Evolutionary conservation across 2,329 filamentous ascomycete species (phyloP), one percentile per base, ranked within the genome.

Genomic region (Colletotrichum viniferum): DNA sequence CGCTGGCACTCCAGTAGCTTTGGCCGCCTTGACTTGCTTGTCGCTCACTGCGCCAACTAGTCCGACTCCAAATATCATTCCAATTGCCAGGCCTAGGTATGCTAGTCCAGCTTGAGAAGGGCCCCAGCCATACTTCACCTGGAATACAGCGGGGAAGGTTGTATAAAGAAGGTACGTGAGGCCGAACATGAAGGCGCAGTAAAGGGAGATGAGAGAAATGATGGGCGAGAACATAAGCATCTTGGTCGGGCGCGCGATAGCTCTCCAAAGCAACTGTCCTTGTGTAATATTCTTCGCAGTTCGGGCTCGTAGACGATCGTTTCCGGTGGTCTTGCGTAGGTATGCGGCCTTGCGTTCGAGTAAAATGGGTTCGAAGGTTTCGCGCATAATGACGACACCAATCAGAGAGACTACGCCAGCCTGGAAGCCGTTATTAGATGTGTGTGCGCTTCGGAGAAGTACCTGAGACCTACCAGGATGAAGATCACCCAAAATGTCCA

Each of bases 111-210:
- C 38, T 21, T 80, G 76, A 43, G 81, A 72, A 1, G 80, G 80
- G 58, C 77, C 79, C 77, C 85, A 85, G 69, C 81, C 81, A 69
- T 86, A 86, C 9, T 83, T 82, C 1, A 81, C 77, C 80, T 84
- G 80, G 73, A 89, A 90, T 0, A 90, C 84, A 2, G 83, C 77
- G 1, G 88, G 86, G 36, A 90, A 85, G 32, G 87, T 88, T 1
- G 87, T 88, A 78, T 90, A 89, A 60, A 90, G 82, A 34, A 90
- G 83, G 69, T 89, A 90, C 2, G 89, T 79, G 76, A 87, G 86
- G 6, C 86, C 88, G 77, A 88, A 90, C 1, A 85, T 84, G 3
- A 89, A 77, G 9, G 85, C 87, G 16, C 86, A 83, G 70, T 87
- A 87, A 7, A 86, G 71, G 0, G 83, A 74, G 3, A 87, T 81